Evolutionary conservation across 148 eudicot genomes (phyloP).

Genomic region (Arctostaphylos glauca): DNA sequence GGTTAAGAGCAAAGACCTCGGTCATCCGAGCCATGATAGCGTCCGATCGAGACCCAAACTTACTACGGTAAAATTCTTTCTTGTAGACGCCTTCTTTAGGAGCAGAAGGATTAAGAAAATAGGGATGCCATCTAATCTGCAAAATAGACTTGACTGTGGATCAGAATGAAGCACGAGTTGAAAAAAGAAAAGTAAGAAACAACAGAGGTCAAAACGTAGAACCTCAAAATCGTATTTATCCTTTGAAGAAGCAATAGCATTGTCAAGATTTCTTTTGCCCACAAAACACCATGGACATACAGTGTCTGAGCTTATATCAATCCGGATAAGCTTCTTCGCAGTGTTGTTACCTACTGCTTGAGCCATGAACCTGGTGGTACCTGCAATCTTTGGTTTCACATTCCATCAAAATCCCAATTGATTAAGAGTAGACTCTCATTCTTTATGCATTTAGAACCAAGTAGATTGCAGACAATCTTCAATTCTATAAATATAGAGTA

Average conservation of each 20-base stretch:
- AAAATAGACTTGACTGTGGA: background rate
- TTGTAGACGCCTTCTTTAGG: slow-evolving; percentile 80
- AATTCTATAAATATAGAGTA: background rate
- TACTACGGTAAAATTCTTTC: slow-evolving; percentile 54
- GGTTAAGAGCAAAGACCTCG: slow-evolving; percentile 43
- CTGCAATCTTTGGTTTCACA: slow-evolving; percentile 18
- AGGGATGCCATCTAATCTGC: slow-evolving; percentile 90
- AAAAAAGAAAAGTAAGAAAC: background rate
- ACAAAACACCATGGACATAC: slow-evolving; percentile 99
- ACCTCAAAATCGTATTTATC: slow-evolving; percentile 84
- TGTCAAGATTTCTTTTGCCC: slow-evolving; percentile 86
- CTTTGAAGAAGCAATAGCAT: slow-evolving; percentile 56
- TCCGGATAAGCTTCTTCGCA: slow-evolving; percentile 58
- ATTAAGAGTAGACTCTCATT: background rate
- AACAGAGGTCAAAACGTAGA: background rate
- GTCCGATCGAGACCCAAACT: slow-evolving; percentile 56
- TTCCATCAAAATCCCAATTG: background rate
- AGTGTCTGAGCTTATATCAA: slow-evolving; percentile 74
- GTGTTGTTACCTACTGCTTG: slow-evolving; percentile 32
- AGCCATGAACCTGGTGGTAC: slow-evolving; percentile 49
- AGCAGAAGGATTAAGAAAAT: slow-evolving; percentile 69
- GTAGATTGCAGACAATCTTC: background rate
- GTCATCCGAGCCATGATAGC: slow-evolving; percentile 62
- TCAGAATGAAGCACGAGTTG: background rate
- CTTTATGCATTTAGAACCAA: background rate